phyloP scores from a whole-genome alignment of 2,329 filamentous ascomycete genomes.

The Cryphonectria japonica region DNA sequence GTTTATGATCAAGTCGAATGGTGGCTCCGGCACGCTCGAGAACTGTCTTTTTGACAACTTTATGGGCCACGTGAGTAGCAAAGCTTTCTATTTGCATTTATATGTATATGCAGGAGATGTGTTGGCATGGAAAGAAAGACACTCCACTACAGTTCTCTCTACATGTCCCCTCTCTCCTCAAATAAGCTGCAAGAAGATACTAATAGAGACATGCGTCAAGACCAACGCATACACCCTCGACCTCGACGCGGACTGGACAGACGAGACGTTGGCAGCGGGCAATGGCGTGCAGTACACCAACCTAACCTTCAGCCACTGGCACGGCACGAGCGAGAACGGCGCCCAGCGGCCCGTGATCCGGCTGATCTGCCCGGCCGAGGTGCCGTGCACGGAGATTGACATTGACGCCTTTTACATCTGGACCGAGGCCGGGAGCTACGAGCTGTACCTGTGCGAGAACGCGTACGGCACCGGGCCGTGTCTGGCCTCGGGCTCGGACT shows the following conservation, averaged over 20 bases:
- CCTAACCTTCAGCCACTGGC: slow-evolving; percentile 60
- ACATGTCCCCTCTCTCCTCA: background rate
- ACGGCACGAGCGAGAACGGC: slow-evolving; percentile 55
- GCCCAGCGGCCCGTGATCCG: slow-evolving; percentile 55
- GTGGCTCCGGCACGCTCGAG: slow-evolving; percentile 56
- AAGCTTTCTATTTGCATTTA: no score
- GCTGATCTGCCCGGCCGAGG: slow-evolving; percentile 52
- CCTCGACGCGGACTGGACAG: slow-evolving; percentile 56
- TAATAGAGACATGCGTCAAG: background rate
- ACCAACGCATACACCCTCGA: slow-evolving; percentile 62
- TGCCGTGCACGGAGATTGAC: slow-evolving; percentile 56
- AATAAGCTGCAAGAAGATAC: background rate
- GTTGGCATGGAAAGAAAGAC: background rate
- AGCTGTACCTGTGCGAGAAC: slow-evolving; percentile 30
- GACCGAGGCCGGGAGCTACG: slow-evolving; percentile 49
- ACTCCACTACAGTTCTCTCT: background rate
- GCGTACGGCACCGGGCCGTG: slow-evolving; percentile 31
- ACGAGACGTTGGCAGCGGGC: slow-evolving; percentile 39
- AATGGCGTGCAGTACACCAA: slow-evolving; percentile 56
- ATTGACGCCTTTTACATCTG: slow-evolving; percentile 57
- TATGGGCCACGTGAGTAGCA: slow-evolving; percentile 50
- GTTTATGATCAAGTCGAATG: slow-evolving; percentile 66
- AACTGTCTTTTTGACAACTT: slow-evolving; percentile 60
- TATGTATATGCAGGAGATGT: background rate
- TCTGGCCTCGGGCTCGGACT: slow-evolving; percentile 18